These are phyloP conservation scores for Sporothrix dimorphospora DNA, from an alignment of 2,329 filamentous ascomycete species.

Conservation along the genomic window DNA sequence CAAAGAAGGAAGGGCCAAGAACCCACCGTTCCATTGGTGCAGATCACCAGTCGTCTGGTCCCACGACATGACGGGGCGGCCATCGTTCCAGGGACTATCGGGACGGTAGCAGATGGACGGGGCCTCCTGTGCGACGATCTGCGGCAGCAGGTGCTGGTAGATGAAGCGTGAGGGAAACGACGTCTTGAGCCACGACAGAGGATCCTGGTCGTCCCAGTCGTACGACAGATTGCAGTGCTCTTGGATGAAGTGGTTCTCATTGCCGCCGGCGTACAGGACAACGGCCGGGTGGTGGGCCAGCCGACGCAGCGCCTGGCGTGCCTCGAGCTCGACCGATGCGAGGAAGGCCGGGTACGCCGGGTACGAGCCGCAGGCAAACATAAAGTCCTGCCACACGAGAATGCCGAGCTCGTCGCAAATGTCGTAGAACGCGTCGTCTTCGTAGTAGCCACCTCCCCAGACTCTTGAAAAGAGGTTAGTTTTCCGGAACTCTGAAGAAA, in stretches of 20 bases:
- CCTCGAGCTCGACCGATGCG: slow-evolving; percentile 63
- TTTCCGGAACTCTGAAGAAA: not conserved
- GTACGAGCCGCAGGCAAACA: slow-evolving; percentile 71
- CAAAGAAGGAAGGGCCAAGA: too few species aligned
- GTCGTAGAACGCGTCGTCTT: slow-evolving; percentile 70
- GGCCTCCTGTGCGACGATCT: slow-evolving; percentile 68
- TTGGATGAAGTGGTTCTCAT: slow-evolving; percentile 89
- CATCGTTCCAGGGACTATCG: slow-evolving; percentile 81
- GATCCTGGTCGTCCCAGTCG: slow-evolving; percentile 75
- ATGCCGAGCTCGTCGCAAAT: slow-evolving; percentile 71
- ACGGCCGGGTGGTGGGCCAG: slow-evolving; percentile 86
- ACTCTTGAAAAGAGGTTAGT: slow-evolving; percentile 44
- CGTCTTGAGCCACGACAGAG: slow-evolving; percentile 82
- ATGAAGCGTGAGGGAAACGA: slow-evolving; percentile 91
- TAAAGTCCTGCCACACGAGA: slow-evolving; percentile 75
- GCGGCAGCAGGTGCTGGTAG: slow-evolving; percentile 84
- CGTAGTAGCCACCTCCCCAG: slow-evolving; percentile 76
- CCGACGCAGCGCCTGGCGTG: slow-evolving; percentile 68
- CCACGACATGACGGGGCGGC: slow-evolving; percentile 61
- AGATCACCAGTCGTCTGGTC: slow-evolving; percentile 86
- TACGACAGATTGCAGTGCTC: slow-evolving; percentile 75
- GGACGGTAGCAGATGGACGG: slow-evolving; percentile 78
- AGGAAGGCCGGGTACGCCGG: slow-evolving; percentile 65
- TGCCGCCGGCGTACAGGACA: slow-evolving; percentile 88
- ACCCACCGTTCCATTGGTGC: slow-evolving; percentile 78